Base-by-base conservation (phyloP, 1,284 basidiomycete genomes). In the Phylloporus sp. region DNA sequence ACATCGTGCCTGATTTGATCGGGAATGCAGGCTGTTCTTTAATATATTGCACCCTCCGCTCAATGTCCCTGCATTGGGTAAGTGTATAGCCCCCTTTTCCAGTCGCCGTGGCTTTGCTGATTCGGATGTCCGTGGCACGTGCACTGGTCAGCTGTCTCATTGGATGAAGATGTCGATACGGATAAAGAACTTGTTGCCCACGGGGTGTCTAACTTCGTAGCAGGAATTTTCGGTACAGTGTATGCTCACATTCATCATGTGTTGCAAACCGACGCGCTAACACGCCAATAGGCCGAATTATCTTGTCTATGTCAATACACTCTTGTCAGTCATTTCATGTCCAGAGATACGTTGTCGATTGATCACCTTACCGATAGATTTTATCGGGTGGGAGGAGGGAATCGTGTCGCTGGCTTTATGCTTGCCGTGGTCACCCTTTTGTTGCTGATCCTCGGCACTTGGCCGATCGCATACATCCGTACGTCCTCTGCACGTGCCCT, bases 21-120 rank as follows among this genome's bases (percentile, higher is more conserved):
- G 62, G 60, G 43, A 57, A 19, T 47, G 41, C 43, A 92, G 91
- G 66, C 70, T 96, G 52, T 96, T 97, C 79, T 97, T 97, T 81
- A 96, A 98, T 70, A 91, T 99, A 63, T 82, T 99, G 17, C 97
- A 99, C 77, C 97, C 98, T 15, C 96, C 95, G 49, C 83, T 97
- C 64, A 97, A 97, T 72, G 94, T 98, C 4, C 97, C 97, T 4
- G 96, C 97, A 10, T 84, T 99, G 15, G 92, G 96, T 87, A 72
- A 63, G 84, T 72, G 59, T 58, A 14, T 5, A 45, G 15, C n/a
- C 10, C 25, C 20, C 47, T 27, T 23, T 41, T 45, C 43, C 23
- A n/a, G n/a, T 15, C 4, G 3, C 3, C 5, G 12, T 60, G 5
- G 19, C 25, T 27, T 69, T 19, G 23, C 27, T 74, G 62, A 70